Base-by-base conservation (phyloP, 306 rosid species). In the Gillenia trifoliata region DNA sequence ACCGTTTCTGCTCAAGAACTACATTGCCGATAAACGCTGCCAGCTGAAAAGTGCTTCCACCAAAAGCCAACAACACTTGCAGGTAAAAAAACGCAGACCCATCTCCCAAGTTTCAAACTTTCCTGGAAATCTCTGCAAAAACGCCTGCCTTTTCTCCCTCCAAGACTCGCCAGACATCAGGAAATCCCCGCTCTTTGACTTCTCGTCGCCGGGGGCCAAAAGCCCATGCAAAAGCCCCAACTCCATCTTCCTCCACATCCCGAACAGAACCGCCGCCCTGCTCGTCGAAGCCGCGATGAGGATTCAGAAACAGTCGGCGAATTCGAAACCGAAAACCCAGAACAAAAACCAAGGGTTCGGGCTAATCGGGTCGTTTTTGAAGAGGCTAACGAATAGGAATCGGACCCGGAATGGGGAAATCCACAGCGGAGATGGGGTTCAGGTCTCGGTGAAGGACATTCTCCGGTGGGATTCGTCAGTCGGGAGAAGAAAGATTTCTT, bases 241-340 rank as follows among this genome's bases (percentile, higher is more conserved):
- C 73, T 74, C 85, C 23, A 86, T 88, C 28, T 90, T 90, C 76
- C 94, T 88, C 25, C 93, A 88, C 12, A 82, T 92, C 33, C 98
- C 98, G 0, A 79, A 96, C 0, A 75, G 82, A 81, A 95, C 97
- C 0, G 93, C 99, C 0, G 75, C 93, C 31, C 67, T 92, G 40
- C 95, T 95, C 36, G 91, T 92, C 1, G 97, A 95, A 72, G 96
- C 99, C 4, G 91, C 99, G 19, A 69, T 89, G 36, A 83, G 87
- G 82, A 92, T 92, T 76, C 96, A 92, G 70, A 90, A 88, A 65
- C 86, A 90, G 55, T 73, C 88, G 6, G 77, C 84, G 0, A 20
- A 82, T 31, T 20, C 85, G 0, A 88, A 82, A 75, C 29, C 82
- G 25, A 85, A 82, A 80, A 33, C 78, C 73, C 88, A 74, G 25